These are phyloP conservation scores for Mycena crocata DNA, from an alignment of 768 basidiomycete species.

Conservation along the genomic window DNA sequence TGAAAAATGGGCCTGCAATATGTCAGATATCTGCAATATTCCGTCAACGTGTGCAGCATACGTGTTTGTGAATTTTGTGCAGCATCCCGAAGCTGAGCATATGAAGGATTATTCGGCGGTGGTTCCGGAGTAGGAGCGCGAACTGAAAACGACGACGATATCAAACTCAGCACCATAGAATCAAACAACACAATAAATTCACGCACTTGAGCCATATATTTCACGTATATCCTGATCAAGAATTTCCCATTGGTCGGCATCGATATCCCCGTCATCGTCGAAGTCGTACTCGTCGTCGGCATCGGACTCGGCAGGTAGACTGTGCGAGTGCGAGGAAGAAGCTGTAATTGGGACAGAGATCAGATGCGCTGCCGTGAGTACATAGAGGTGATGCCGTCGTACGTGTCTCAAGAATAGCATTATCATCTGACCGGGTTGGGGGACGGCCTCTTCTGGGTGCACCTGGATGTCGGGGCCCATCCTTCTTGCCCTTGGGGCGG, in stretches of 20 bases:
- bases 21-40: neutral
- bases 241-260: neutral
- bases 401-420: no score
- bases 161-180: neutral
- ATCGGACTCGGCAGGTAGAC: neutral
- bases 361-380: no score
- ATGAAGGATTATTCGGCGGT: neutral
- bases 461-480: no score
- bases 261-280: neutral
- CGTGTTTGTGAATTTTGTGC: neutral
- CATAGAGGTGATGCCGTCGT: no score
- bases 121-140: constrained; percentile 1
- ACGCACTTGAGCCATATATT: constrained; percentile 1
- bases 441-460: no score
- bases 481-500: no score
- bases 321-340: neutral
- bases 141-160: neutral
- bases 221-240: constrained; percentile 5
- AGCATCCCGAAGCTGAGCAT: neutral
- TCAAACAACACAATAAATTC: no score
- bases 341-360: neutral
- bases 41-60: neutral
- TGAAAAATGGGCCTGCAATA: neutral
- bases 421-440: no score
- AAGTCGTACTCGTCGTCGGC: constrained; percentile 8